These are phyloP conservation scores for Deinandra increscens DNA, from an alignment of 129 eudicot species.

Conservation along the genomic window DNA sequence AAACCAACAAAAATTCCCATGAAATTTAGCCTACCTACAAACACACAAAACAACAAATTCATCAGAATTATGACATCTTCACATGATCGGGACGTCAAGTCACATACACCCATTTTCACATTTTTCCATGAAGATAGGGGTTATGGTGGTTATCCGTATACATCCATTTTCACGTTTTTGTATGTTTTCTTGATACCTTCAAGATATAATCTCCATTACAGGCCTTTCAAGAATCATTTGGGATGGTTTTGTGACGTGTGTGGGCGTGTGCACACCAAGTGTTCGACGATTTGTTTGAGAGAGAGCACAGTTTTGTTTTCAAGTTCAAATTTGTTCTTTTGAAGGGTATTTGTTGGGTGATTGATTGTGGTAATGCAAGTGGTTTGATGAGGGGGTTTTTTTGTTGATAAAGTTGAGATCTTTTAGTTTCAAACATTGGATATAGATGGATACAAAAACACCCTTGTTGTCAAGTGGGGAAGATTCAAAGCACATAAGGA, in stretches of 20 bases:
- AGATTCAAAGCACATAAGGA: slow-evolving; percentile 13
- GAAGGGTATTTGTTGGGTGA: slow-evolving; percentile 9
- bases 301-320: slow-evolving; percentile 6
- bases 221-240: slow-evolving; percentile 14
- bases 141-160: slow-evolving; percentile 9
- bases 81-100: slow-evolving; percentile 22
- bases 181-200: slow-evolving; percentile 16
- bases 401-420: slow-evolving; percentile 17
- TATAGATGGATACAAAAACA: slow-evolving; percentile 51
- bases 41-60: slow-evolving; percentile 28
- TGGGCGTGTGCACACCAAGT: slow-evolving; percentile 28
- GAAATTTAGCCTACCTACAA: slow-evolving; percentile 28
- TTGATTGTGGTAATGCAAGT: slow-evolving; percentile 19
- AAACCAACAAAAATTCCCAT: slow-evolving; percentile 19
- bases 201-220: not conserved
- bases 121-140: slow-evolving; percentile 7
- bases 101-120: slow-evolving; percentile 22
- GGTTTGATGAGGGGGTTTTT: slow-evolving; percentile 22
- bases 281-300: slow-evolving; percentile 23
- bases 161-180: not conserved
- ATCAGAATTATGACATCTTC: slow-evolving; percentile 24
- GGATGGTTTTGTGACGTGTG: slow-evolving; percentile 21
- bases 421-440: not conserved
- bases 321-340: not conserved
- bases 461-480: slow-evolving; percentile 49